phyloP scores from a whole-genome alignment of 2,329 filamentous ascomycete genomes.

The Didymella lethalis region DNA sequence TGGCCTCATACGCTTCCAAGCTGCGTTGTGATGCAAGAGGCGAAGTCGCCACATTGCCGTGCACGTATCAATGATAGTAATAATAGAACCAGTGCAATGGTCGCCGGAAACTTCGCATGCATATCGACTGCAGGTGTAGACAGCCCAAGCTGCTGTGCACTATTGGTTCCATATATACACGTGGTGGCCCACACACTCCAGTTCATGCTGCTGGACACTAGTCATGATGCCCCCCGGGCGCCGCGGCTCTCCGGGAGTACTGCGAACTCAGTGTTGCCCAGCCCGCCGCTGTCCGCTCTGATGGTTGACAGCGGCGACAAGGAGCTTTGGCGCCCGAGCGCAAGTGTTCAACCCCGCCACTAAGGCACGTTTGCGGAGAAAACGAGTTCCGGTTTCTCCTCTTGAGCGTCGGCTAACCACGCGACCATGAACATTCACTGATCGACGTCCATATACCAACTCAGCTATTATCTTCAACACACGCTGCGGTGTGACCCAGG shows the following conservation, averaged over 20 bases:
- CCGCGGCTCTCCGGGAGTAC: conserved; percentile 20
- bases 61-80: conserved; percentile 9
- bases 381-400: conserved; percentile 35
- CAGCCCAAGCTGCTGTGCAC: conserved; percentile 28
- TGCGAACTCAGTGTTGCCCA: conserved; percentile 25
- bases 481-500: conserved; percentile 36
- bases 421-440: conserved; percentile 41
- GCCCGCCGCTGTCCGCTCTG: conserved; percentile 14
- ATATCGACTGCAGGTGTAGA: conserved; percentile 30
- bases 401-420: conserved; percentile 35
- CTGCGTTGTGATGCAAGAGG: conserved; percentile 7
- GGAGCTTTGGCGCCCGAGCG: background rate
- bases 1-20: conserved; percentile 6
- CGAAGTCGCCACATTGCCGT: conserved; percentile 1
- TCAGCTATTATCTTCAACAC: conserved; percentile 22
- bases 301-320: conserved; percentile 6
- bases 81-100: conserved; percentile 35
- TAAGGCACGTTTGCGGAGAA: conserved; percentile 24
- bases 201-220: conserved; percentile 11
- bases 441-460: conserved; percentile 22
- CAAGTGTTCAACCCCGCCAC: conserved; percentile 19
- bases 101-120: conserved; percentile 44
- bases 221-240: conserved; percentile 17
- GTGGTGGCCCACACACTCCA: conserved; percentile 29
- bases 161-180: conserved; percentile 26